Base-by-base conservation (phyloP, 768 basidiomycete species). In the Sarcodon sp. region DNA sequence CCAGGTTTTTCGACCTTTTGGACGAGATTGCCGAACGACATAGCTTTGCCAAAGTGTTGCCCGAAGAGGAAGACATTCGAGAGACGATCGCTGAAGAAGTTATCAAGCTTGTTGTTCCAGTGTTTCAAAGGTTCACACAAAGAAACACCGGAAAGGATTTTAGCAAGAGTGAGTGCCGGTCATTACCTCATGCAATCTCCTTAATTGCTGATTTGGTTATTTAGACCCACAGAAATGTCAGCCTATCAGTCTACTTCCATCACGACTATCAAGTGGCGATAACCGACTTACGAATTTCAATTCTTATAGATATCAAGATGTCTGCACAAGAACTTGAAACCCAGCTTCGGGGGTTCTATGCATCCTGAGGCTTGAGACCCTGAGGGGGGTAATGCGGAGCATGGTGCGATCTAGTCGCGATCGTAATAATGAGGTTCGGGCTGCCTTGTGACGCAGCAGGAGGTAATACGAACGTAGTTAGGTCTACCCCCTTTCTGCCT, bases 11-110 rank as follows among this genome's bases (percentile, higher is more conserved):
- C 54, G 85, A 87, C 54, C 59, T 84, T 35, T 64, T 90, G 52
- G 88, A 90, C 31, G 88, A 89, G 57, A 73, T 87, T 16, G 68
- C 78, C 44, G 87, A 90, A 59, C 65, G 87, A 41, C 88, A 91
- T 62, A 70, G 72, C 51, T 59, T 83, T 38, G 80, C 78, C 41
- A 71, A 67, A 52, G 78, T 88, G 9, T 63, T 89, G 54, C 81
- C 81, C 50, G 86, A 87, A 43, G 75, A 76, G 2, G 77, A 70
- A 35, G 39, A 41, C 39, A 11, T 16, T 7, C 70, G 78, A 53
- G 72, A 66, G 54, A 70, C 69, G 44, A 63, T 90, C 16, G 73
- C 69, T 38, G 85, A 88, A 21, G 88, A 90, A 59, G 79, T 80
- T 7, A 76, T 82, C 27, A 83, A 79, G 66, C 68, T 89, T 7